A percentile compares a stretch with the other conserved stretches of the same genome.
Conservation (phyloP, 768 basidiomycete species). For the Nevesoporus exiguus region DNA sequence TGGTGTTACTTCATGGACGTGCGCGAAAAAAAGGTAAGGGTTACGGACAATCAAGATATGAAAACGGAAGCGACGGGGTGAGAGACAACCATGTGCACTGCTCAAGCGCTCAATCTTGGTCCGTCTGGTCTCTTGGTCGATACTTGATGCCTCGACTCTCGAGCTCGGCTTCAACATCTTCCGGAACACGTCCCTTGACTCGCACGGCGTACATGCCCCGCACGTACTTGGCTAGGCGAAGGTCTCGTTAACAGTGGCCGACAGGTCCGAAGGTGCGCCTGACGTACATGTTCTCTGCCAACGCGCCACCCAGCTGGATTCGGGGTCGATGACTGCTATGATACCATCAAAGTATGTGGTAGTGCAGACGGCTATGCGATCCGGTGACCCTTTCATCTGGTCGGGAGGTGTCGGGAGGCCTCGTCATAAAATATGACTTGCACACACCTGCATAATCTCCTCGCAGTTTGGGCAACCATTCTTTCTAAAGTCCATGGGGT, state of each 20-base stretch:
- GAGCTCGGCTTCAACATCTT: constrained; percentile 80
- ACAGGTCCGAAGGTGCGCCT: background rate
- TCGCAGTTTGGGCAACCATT: constrained; percentile 97
- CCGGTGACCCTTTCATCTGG: constrained; percentile 85
- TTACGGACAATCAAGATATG: background rate
- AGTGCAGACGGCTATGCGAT: constrained; percentile 82
- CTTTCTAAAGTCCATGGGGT: constrained; percentile 77
- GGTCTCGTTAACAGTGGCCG: background rate
- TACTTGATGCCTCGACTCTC: constrained; percentile 77
- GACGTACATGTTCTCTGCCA: constrained; percentile 91
- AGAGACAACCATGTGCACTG: constrained; percentile 5
- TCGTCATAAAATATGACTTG: background rate
- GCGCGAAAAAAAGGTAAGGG: background rate
- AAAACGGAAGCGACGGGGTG: background rate
- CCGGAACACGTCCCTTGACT: constrained; percentile 80
- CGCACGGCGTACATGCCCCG: constrained; percentile 93
- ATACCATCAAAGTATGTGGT: constrained; percentile 92
- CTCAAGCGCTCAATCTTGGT: constrained; percentile 64
- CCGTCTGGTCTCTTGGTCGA: constrained; percentile 78
- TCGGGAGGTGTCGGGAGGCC: background rate
- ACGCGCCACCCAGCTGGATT: constrained; percentile 90
- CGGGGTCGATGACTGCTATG: constrained; percentile 81
- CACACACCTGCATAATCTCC: constrained; percentile 81
- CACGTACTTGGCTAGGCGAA: constrained; percentile 72
- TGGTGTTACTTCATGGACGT: background rate